Conservation (phyloP, 345 rosid genomes). For the Erucastrum elatum region DNA sequence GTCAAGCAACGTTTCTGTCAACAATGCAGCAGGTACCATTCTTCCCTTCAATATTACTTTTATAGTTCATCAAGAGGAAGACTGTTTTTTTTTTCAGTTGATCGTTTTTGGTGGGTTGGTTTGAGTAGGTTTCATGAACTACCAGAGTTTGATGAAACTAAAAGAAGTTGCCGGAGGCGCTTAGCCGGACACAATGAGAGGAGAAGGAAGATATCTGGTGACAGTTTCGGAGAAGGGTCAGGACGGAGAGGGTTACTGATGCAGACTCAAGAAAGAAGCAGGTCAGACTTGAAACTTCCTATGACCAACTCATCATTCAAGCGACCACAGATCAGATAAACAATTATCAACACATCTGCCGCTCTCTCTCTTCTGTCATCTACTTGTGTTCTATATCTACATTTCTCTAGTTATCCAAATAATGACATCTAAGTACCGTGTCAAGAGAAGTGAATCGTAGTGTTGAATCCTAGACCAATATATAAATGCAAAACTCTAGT, state of each 20-base stretch:
- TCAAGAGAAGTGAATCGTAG: constrained; percentile 8
- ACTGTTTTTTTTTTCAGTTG: neutral
- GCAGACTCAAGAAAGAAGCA: constrained; percentile 39
- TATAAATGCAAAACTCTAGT: constrained; percentile 5
- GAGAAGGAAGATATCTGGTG: constrained; percentile 69
- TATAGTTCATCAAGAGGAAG: neutral
- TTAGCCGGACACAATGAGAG: constrained; percentile 88
- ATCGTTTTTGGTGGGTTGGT: neutral
- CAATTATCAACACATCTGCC: constrained; percentile 41
- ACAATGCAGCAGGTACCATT: constrained; percentile 88
- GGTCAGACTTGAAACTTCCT: constrained; percentile 26
- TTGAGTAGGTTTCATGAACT: constrained; percentile 70
- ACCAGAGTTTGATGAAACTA: constrained; percentile 76
- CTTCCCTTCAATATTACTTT: neutral
- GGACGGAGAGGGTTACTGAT: constrained; percentile 45
- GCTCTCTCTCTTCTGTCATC: constrained; percentile 96
- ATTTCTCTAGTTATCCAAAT: constrained; percentile 12
- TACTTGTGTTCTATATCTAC: constrained; percentile 24
- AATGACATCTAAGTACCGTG: constrained; percentile 23
- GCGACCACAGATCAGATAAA: constrained; percentile 51
- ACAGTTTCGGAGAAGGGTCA: constrained; percentile 59
- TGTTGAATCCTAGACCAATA: constrained; percentile 5
- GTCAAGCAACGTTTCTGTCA: constrained; percentile 80
- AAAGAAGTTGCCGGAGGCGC: constrained; percentile 89
- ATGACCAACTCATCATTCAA: constrained; percentile 36